Evolutionary conservation across 306 rosid genomes (phyloP), one percentile per base, ranked within the genome.

Genomic region (Begonia peltatifolia): DNA sequence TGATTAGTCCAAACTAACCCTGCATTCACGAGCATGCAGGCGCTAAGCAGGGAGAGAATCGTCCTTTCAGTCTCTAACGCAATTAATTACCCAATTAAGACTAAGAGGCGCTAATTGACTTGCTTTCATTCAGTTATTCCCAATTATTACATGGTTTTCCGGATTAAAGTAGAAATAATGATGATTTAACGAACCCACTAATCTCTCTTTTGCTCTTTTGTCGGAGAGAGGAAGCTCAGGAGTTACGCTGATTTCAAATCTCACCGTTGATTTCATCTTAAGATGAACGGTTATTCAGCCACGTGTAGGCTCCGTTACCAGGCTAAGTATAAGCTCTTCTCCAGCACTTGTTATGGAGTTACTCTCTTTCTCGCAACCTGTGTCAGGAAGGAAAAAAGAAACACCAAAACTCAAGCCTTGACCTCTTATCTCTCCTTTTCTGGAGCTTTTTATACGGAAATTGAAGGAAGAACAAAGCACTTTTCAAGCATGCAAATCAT

Each of bases 201-300:
- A 89, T 84, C 73, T 65, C 89, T 79, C 82, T 62, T 54, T 63
- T 63, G 41, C 49, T 51, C 73, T 63, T 70, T 74, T 63, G 65
- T 59, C 36, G 47, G 41, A 54, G 55, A 59, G 66, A 50, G 65
- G 95, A 78, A 85, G 71, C 62, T 68, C 60, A 76, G 71, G 84
- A 74, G 95, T 89, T 82, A 74, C 87, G 65, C 9, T 41, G 57
- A 41, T 30, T 22, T 13, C 14, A 10, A 79, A 54, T 77, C 54
- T 14, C 46, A 62, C 51, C 88, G 70, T 64, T 46, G 42, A 81
- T 75, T 82, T 1, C 9, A 42, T 6, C 52, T 54, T 57, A 47
- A 16, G 64, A 75, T 70, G 68, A 47, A 73, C 60, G 72, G 71
- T 66, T 63, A 9, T 53, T 60, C 55, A 42, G 52, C 75, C 70